Evolutionary conservation across 768 basidiomycete species (phyloP).

Genomic region (Gymnopilus junonius): DNA sequence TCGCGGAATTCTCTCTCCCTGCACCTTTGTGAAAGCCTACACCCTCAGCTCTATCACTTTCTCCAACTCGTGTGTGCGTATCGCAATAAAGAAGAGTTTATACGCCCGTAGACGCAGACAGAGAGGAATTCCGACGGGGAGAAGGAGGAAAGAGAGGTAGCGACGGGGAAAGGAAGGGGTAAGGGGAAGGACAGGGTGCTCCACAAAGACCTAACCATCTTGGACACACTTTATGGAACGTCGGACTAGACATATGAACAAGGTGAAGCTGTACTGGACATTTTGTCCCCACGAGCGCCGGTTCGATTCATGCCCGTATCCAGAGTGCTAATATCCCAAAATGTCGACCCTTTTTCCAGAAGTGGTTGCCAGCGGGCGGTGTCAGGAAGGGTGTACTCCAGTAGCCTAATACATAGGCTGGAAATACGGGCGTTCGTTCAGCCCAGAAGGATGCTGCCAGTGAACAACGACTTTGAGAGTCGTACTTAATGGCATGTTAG

Average conservation of each 20-base stretch:
- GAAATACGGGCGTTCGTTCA: too few species aligned
- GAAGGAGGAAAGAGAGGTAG: neutral
- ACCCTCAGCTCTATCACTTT: too few species aligned
- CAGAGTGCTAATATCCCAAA: constrained; percentile 1
- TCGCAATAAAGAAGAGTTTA: neutral
- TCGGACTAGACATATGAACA: constrained; percentile 4
- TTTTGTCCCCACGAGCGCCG: constrained; percentile 11
- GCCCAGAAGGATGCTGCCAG: neutral
- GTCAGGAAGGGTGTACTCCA: neutral
- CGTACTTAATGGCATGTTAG: too few species aligned
- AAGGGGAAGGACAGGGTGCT: neutral
- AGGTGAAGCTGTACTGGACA: neutral
- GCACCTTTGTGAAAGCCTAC: neutral
- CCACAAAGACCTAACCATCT: neutral
- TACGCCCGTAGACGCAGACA: too few species aligned
- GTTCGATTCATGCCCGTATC: constrained; percentile 9
- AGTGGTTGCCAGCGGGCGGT: too few species aligned
- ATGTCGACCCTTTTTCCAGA: neutral
- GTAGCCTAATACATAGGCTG: too few species aligned
- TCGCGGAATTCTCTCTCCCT: neutral
- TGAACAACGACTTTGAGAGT: neutral
- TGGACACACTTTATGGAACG: constrained; percentile 1
- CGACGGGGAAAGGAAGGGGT: neutral
- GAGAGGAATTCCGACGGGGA: neutral
- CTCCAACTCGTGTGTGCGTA: too few species aligned